A percentile compares a stretch with the other conserved stretches of the same genome.
Conservation (phyloP, 495 filamentous ascomycete species). For the Filosporella fistucella region DNA sequence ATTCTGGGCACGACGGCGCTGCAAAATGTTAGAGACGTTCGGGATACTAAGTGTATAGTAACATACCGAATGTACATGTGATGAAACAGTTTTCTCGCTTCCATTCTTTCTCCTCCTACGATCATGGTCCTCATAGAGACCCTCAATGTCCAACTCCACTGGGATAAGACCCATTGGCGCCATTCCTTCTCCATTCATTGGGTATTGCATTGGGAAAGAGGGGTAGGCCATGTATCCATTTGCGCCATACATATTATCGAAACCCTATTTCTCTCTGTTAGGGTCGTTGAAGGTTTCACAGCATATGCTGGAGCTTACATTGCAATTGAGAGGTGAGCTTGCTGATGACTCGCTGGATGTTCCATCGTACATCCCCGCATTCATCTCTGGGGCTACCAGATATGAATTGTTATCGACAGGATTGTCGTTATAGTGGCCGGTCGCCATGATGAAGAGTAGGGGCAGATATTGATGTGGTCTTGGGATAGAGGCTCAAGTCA, state of each 20-base stretch:
- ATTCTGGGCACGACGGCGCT: conserved; percentile 25
- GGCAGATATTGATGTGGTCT: background rate
- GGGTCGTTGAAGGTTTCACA: background rate
- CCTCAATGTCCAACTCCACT: conserved; percentile 24
- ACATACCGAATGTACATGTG: conserved; percentile 25
- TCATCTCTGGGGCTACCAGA: conserved; percentile 15
- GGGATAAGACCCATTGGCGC: conserved; percentile 22
- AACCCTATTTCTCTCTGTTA: conserved; percentile 6
- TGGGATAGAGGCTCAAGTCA: background rate
- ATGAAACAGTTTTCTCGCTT: conserved; percentile 20
- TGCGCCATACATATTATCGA: conserved; percentile 21
- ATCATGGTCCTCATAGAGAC: conserved; percentile 23
- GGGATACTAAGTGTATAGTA: background rate
- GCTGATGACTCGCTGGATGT: conserved; percentile 25
- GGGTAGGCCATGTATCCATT: conserved; percentile 19
- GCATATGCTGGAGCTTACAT: conserved; percentile 11
- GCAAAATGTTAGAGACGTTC: background rate
- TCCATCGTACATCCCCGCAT: conserved; percentile 19
- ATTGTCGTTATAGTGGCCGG: conserved; percentile 15
- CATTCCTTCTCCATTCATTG: conserved; percentile 12
- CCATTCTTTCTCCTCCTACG: conserved; percentile 19
- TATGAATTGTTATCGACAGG: conserved; percentile 7
- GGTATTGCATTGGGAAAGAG: conserved; percentile 20
- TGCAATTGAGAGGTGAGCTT: conserved; percentile 21
- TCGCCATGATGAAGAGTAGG: conserved; percentile 7